These are phyloP conservation scores for Dimocarpus longan DNA, from an alignment of 345 rosid species.

Conservation along the genomic window DNA sequence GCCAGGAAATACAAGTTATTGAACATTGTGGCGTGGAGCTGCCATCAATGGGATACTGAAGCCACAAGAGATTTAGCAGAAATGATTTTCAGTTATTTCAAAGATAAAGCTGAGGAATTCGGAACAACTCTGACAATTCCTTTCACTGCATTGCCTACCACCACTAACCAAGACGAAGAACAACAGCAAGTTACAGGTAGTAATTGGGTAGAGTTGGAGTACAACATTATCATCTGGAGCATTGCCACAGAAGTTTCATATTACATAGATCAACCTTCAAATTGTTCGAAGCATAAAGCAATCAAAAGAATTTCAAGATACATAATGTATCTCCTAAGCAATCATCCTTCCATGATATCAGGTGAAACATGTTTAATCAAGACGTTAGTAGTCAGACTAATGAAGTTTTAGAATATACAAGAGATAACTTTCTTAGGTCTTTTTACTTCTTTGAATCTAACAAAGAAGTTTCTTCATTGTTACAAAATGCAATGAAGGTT, in stretches of 20 bases:
- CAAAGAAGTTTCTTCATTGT: too few species aligned
- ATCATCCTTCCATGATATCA: slow-evolving; percentile 10
- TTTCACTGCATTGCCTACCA: not conserved
- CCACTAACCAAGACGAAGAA: too few species aligned
- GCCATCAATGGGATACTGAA: too few species aligned
- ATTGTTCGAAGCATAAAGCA: not conserved
- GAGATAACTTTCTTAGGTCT: too few species aligned
- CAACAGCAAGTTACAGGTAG: too few species aligned
- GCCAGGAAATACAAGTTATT: too few species aligned
- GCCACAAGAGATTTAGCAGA: not conserved
- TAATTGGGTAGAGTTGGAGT: not conserved
- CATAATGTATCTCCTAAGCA: slow-evolving; percentile 9
- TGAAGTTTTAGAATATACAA: too few species aligned
- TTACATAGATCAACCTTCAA: not conserved
- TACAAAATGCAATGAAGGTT: too few species aligned
- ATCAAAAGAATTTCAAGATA: not conserved
- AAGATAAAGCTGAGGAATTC: not conserved
- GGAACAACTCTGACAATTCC: not conserved
- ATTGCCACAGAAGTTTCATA: slow-evolving; percentile 4
- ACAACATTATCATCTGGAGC: not conserved
- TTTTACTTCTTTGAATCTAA: too few species aligned
- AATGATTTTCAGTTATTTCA: not conserved
- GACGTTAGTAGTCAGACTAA: too few species aligned
- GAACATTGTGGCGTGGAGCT: too few species aligned
- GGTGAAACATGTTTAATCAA: not conserved